phyloP scores from a whole-genome alignment of 225 moss, liverwort and hornwort genomes.

The Marchantia polymorpha region DNA sequence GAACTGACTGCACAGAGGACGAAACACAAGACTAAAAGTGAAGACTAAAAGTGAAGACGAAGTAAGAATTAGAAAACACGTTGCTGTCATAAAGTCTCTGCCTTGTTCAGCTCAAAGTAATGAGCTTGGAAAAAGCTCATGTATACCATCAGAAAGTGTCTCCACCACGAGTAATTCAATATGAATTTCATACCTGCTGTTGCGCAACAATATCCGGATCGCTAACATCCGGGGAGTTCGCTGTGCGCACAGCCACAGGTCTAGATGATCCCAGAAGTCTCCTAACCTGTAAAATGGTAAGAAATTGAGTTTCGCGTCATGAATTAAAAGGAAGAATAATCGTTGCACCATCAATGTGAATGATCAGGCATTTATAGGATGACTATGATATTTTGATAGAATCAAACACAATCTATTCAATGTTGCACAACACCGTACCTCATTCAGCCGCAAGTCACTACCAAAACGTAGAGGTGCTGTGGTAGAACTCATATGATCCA shows the following conservation, averaged over 20 bases:
- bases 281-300: constrained; percentile 41
- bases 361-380: no score
- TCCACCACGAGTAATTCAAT: not conserved
- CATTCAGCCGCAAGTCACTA: constrained; percentile 87
- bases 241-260: constrained; percentile 84
- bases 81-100: not conserved
- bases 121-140: no score
- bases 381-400: no score
- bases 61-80: no score
- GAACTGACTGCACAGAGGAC: no score
- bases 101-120: no score
- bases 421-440: constrained; percentile 34
- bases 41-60: no score
- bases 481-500: constrained; percentile 84
- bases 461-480: constrained; percentile 78
- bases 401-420: not conserved
- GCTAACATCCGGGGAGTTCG: constrained; percentile 83
- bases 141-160: no score
- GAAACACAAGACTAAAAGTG: no score
- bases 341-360: no score
- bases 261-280: constrained; percentile 81
- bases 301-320: not conserved
- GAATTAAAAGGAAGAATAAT: not conserved
- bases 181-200: constrained; percentile 50
- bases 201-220: constrained; percentile 97